Evolutionary conservation across 192 early-diverging fungal species (phyloP).

Genomic region (Coemansia sp.): DNA sequence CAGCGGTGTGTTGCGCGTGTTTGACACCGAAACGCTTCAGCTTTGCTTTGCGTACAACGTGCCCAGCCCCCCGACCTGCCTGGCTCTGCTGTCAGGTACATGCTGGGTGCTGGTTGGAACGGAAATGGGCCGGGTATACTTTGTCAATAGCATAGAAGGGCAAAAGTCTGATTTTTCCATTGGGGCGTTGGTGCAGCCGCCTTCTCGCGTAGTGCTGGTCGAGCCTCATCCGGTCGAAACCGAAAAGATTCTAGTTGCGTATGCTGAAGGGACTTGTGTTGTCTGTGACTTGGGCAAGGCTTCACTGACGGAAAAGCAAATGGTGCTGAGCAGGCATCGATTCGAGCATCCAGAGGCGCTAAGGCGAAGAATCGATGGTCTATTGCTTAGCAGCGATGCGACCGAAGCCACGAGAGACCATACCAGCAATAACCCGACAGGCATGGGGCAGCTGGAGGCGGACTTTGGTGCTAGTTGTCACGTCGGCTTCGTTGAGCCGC

Average conservation of each 20-base stretch:
- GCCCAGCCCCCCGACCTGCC: conserved; percentile 26
- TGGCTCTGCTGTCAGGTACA: conserved; percentile 26
- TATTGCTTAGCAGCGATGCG: too few species aligned
- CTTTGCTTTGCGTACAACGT: conserved; percentile 29
- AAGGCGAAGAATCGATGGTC: neutral
- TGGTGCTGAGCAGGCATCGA: conserved; percentile 16
- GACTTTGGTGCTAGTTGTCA: neutral
- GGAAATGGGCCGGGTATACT: conserved; percentile 38
- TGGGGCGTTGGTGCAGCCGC: conserved; percentile 9
- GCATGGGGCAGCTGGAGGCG: neutral
- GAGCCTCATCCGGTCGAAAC: conserved; percentile 32
- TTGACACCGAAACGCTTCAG: conserved; percentile 24
- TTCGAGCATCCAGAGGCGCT: conserved; percentile 15
- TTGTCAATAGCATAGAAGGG: conserved; percentile 33
- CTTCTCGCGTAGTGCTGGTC: conserved; percentile 20
- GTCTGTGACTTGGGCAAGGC: conserved; percentile 39
- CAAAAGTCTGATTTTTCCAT: conserved; percentile 45
- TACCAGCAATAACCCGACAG: neutral
- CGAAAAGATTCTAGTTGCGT: conserved; percentile 38
- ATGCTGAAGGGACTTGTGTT: conserved; percentile 25
- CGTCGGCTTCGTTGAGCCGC: neutral
- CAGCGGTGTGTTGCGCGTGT: conserved; percentile 24
- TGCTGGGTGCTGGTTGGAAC: conserved; percentile 43
- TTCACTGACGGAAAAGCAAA: conserved; percentile 12
- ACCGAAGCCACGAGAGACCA: too few species aligned